phyloP scores from a whole-genome alignment of 305 asterid genomes.

The Caryopteris hybrid region DNA sequence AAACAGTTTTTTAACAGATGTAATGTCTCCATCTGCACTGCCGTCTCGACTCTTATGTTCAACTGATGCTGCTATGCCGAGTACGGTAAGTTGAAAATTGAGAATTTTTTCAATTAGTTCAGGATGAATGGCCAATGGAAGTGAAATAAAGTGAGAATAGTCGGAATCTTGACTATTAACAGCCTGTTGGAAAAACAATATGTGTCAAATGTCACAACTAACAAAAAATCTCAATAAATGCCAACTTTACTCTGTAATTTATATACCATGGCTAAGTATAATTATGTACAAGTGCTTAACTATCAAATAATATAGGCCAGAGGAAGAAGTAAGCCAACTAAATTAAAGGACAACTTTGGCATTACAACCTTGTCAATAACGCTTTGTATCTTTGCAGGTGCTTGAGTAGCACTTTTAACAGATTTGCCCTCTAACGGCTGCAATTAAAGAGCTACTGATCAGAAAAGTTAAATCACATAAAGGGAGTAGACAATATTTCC shows the following conservation, averaged over 20 bases:
- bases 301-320: no score
- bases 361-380: conserved; percentile 63
- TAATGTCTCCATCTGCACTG: conserved; percentile 29
- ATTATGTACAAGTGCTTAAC: no score
- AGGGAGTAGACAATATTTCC: no score
- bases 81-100: conserved; percentile 64
- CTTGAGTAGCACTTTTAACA: conserved; percentile 63
- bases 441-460: conserved; percentile 26
- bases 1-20: conserved; percentile 17
- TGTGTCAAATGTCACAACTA: background rate
- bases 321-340: no score
- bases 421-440: conserved; percentile 81
- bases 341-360: background rate
- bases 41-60: conserved; percentile 29
- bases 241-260: background rate
- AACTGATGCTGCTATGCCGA: conserved; percentile 40
- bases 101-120: conserved; percentile 70
- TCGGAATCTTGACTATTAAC: conserved; percentile 66
- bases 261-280: background rate
- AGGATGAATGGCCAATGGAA: conserved; percentile 86
- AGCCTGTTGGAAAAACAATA: conserved; percentile 44
- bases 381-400: conserved; percentile 52
- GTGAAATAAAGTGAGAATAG: conserved; percentile 93
- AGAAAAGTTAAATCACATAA: conserved; percentile 4
- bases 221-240: no score